A percentile compares a stretch with the other conserved stretches of the same genome.
phyloP scores from a whole-genome alignment of 345 rosid species.

The Syzygium aromaticum region DNA sequence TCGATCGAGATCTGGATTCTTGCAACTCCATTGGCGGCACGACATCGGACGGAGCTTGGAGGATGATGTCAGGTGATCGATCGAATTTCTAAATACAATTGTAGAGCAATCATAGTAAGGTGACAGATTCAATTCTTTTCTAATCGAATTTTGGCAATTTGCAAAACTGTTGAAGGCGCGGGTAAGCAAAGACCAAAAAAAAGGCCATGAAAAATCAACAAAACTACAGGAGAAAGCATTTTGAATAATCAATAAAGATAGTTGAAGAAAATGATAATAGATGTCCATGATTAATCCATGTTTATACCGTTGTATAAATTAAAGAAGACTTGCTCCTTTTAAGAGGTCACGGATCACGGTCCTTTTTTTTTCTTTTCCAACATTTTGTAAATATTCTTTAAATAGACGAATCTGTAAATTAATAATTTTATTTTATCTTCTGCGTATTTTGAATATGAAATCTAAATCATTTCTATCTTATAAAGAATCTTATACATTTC shows the following conservation, averaged over 20 bases:
- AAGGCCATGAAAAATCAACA: not conserved
- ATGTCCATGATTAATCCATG: not conserved
- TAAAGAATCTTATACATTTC: not conserved
- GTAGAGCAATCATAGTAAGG: not conserved
- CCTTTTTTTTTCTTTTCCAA: not conserved
- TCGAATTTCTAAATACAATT: not conserved
- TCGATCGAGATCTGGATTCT: not conserved
- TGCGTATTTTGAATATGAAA: not conserved
- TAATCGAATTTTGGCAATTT: not conserved
- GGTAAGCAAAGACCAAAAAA: not conserved
- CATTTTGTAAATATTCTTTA: not conserved
- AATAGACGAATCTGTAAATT: not conserved
- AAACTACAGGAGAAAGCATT: not conserved
- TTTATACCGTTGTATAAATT: not conserved
- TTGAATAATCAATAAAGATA: not conserved
- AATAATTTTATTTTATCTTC: not conserved
- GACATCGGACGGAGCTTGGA: not conserved
- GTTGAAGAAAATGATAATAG: not conserved
- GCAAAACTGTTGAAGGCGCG: not conserved
- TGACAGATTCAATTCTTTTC: not conserved
- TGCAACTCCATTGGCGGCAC: not conserved
- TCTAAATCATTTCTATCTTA: not conserved
- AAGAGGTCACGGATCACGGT: not conserved
- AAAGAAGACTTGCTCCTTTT: not conserved
- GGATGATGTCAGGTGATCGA: not conserved